phyloP scores from a whole-genome alignment of 805 yeast genomes.

The Candida sonorensis region DNA sequence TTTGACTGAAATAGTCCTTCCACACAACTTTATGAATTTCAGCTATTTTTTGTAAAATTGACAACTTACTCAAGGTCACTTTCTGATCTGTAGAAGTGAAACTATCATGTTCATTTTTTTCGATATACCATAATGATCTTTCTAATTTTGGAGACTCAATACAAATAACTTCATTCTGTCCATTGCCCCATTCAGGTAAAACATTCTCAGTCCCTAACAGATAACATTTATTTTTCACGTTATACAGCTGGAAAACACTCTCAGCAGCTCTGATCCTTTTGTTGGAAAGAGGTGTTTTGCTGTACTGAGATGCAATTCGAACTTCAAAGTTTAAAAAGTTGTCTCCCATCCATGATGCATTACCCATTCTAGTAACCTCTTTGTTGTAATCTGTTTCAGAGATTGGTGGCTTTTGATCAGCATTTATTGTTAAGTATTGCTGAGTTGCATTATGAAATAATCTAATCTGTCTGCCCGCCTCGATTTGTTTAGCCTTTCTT shows the following conservation, averaged over 20 bases:
- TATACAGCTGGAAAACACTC: constrained; percentile 63
- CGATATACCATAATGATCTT: constrained; percentile 71
- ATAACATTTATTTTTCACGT: constrained; percentile 60
- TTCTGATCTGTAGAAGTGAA: constrained; percentile 27
- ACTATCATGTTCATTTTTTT: constrained; percentile 52
- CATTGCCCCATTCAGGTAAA: constrained; percentile 77
- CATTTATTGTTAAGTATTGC: constrained; percentile 57
- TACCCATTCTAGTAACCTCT: constrained; percentile 74
- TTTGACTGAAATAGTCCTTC: constrained; percentile 38
- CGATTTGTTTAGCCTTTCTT: constrained; percentile 16
- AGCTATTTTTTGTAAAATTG: constrained; percentile 43
- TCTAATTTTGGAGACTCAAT: constrained; percentile 62
- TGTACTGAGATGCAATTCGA: constrained; percentile 36
- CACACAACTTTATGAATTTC: constrained; percentile 57
- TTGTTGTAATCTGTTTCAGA: constrained; percentile 85
- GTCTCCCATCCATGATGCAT: constrained; percentile 55
- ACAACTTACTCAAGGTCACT: constrained; percentile 25
- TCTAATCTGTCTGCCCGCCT: constrained; percentile 52
- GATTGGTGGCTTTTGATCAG: constrained; percentile 73
- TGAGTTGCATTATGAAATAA: constrained; percentile 68
- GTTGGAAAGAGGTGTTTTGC: constrained; percentile 27
- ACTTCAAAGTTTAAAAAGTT: constrained; percentile 66
- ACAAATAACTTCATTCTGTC: constrained; percentile 87
- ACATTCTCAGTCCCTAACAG: constrained; percentile 65
- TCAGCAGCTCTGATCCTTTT: constrained; percentile 47